Percentiles rank a stretch among this genome's conserved stretches.
Evolutionary conservation across 345 rosid species (phyloP).

Genomic region (Sisymbrium altissimum): DNA sequence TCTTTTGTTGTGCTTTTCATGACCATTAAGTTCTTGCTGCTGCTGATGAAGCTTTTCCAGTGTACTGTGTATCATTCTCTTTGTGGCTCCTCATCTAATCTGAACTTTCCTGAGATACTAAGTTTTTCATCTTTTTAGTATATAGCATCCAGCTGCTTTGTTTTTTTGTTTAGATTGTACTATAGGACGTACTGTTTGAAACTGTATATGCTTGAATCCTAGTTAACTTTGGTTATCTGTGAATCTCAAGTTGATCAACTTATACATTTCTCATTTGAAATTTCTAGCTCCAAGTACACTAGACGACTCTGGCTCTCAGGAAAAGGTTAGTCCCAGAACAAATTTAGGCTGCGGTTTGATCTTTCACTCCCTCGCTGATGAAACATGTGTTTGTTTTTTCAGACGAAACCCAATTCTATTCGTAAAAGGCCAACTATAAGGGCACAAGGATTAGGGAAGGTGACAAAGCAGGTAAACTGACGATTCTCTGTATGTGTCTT

Average conservation of each 20-base stretch:
- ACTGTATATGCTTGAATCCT: neutral
- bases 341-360: constrained; percentile 9
- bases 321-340: constrained; percentile 47
- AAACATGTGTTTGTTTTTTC: constrained; percentile 21
- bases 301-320: constrained; percentile 37
- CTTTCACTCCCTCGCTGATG: constrained; percentile 9
- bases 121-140: neutral
- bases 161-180: neutral
- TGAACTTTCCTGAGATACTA: neutral
- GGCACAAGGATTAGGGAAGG: constrained; percentile 43
- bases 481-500: constrained; percentile 6
- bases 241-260: neutral
- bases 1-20: neutral
- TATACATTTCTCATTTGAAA: constrained; percentile 5
- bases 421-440: constrained; percentile 49
- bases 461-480: constrained; percentile 43
- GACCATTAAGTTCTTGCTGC: neutral
- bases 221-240: neutral
- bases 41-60: neutral
- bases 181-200: neutral
- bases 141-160: neutral
- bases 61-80: neutral
- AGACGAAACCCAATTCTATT: constrained; percentile 47
- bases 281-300: constrained; percentile 49
- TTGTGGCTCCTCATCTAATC: neutral